Conservation (phyloP, 495 filamentous ascomycete species). For the Neurospora sp. region DNA sequence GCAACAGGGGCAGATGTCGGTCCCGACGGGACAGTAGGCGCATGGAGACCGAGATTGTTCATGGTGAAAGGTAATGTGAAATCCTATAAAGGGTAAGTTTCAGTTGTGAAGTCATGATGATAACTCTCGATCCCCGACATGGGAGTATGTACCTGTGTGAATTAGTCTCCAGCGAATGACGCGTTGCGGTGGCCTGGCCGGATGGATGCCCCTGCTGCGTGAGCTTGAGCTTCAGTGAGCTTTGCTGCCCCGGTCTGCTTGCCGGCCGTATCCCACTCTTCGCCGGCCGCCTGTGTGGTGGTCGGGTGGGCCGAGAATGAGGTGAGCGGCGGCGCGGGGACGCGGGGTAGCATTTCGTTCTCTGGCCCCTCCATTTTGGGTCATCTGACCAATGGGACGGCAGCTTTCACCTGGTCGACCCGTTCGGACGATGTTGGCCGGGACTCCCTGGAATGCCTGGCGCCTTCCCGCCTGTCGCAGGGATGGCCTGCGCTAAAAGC, state of each 20-base stretch:
- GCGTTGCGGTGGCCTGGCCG: conserved; percentile 8
- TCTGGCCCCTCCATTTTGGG: not conserved
- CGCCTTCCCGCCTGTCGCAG: not conserved
- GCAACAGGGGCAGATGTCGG: conserved; percentile 43
- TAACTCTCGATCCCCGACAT: conserved; percentile 8
- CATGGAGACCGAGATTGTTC: conserved; percentile 53
- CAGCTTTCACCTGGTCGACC: conserved; percentile 4
- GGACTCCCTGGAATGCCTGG: not conserved
- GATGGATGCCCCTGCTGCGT: not conserved
- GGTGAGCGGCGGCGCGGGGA: conserved; percentile 10
- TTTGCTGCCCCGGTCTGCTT: not conserved
- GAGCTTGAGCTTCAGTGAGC: not conserved
- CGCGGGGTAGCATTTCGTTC: conserved; percentile 9
- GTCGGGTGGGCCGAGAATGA: not conserved
- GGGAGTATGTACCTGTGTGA: conserved; percentile 2
- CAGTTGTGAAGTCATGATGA: conserved; percentile 3
- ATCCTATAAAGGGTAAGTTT: conserved; percentile 13
- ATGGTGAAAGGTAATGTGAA: conserved; percentile 33
- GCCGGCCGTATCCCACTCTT: not conserved
- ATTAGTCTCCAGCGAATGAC: conserved; percentile 21
- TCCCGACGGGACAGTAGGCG: conserved; percentile 65
- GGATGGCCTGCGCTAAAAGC: not conserved
- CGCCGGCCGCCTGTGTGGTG: not conserved
- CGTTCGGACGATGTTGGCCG: conserved; percentile 6
- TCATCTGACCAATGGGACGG: not conserved